Percentiles rank a stretch among this genome's conserved stretches.
phyloP scores from a whole-genome alignment of 2,329 filamentous ascomycete species.

The Pestalotiopsis sp. region DNA sequence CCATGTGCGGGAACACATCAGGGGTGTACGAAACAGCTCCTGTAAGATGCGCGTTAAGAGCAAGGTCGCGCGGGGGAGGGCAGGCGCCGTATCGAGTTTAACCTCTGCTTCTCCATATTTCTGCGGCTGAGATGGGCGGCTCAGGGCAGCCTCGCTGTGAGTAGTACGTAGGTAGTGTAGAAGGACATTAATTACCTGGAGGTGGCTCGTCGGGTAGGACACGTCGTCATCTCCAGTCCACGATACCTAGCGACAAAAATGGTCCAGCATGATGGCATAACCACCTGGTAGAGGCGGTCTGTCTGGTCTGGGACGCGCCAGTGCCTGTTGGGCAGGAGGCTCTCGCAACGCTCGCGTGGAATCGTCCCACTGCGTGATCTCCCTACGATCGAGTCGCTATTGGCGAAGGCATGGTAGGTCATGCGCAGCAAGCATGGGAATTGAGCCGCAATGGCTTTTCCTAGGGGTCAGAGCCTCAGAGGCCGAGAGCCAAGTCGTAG shows the following conservation, averaged over 20 bases:
- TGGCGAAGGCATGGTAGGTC: neutral
- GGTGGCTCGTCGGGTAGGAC: neutral
- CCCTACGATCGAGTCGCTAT: neutral
- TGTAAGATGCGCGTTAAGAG: constrained; percentile 15
- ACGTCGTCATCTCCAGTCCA: constrained; percentile 2
- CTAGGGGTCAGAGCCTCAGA: neutral
- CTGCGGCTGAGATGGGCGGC: constrained; percentile 8
- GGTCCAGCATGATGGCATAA: neutral
- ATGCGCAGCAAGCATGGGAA: neutral
- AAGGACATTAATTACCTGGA: neutral
- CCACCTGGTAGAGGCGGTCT: neutral
- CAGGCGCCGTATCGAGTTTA: neutral
- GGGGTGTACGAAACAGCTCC: constrained; percentile 13
- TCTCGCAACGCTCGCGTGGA: neutral
- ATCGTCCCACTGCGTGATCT: neutral
- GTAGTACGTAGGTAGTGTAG: neutral
- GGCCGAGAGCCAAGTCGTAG: neutral
- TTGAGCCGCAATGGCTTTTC: neutral
- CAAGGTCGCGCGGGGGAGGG: constrained; percentile 10
- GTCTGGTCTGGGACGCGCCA: neutral
- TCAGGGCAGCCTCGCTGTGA: neutral
- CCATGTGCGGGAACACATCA: neutral
- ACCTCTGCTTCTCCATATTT: neutral
- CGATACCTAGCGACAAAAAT: neutral
- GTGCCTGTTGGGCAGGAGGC: neutral